Evolutionary conservation across 768 basidiomycete species (phyloP), one percentile per base, ranked within the genome.

Genomic region (Cyclocybe cylindracea): DNA sequence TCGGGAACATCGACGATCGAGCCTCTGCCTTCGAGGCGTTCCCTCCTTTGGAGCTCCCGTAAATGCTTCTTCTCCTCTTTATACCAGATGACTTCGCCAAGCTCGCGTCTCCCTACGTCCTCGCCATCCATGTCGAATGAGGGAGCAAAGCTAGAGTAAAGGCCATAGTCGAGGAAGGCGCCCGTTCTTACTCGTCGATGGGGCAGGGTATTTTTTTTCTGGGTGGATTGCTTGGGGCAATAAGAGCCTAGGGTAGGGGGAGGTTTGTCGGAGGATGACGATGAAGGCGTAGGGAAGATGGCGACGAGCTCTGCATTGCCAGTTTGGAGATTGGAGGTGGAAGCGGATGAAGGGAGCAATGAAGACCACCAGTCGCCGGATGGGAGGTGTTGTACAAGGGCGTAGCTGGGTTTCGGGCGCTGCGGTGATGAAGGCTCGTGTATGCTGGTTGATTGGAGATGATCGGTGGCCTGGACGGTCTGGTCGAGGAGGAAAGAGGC

Each of bases 301-400:
- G 84, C 81, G 16, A 88, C 88, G 47, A 94, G 80, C 51, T 91
- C 89, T 10, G 91, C 87, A 51, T 89, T 79, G 31, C 78, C 87
- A 5, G 84, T 84, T 14, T 76, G 68, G 10, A 87, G 65, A 55
- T 77, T 70, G 31, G 72, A 51, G 56, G 71, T 43, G 56, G 70
- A 44, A 59, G 72, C 33, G 64, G 72, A 48, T 61, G 65, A 48
- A 66, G 76, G 66, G 16, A 82, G 76, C 61, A 76, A 79, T 48
- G 86, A 78, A 24, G 91, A 90, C 11, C 89, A 78, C 86, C 89
- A 94, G 52, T 87, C 85, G 36, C 85, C 89, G 1, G 75, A 78
- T 0, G 91, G 89, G 6, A 94, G 74, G 53, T 84, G 85, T 61
- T 94, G 91, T 57, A 92, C 77, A 41, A 94, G 80, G 3, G 91